A percentile compares a stretch with the other conserved stretches of the same genome.
Evolutionary conservation across 768 basidiomycete genomes (phyloP).

Genomic region (Trametes meyenii): DNA sequence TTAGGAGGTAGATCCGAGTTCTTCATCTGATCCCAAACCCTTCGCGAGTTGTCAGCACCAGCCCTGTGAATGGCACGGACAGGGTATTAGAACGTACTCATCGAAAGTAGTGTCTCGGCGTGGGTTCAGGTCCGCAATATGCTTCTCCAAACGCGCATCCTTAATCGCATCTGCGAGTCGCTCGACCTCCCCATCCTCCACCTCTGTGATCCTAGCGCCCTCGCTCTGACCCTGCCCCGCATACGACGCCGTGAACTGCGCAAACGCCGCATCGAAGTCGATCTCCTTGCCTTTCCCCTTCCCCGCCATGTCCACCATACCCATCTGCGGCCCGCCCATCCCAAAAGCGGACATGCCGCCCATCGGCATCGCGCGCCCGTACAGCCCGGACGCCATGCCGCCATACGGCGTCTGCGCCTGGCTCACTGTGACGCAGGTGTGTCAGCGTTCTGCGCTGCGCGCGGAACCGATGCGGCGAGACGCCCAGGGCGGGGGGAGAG

Average conservation of each 20-base stretch:
- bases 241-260: conserved; percentile 61
- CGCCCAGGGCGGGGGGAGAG: neutral
- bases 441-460: neutral
- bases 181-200: conserved; percentile 44
- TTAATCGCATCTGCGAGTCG: conserved; percentile 42
- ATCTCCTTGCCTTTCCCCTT: conserved; percentile 81
- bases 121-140: conserved; percentile 17
- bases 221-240: conserved; percentile 43
- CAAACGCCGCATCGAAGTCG: conserved; percentile 88
- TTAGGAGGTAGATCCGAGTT: conserved; percentile 59
- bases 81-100: conserved; percentile 43
- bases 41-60: conserved; percentile 31
- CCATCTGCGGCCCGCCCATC: conserved; percentile 26
- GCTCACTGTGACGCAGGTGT: conserved; percentile 7
- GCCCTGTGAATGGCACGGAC: neutral
- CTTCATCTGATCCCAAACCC: conserved; percentile 65
- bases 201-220: conserved; percentile 56
- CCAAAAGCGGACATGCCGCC: conserved; percentile 24
- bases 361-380: conserved; percentile 38
- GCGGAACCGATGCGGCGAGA: neutral
- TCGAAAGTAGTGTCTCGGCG: conserved; percentile 47
- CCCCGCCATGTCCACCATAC: conserved; percentile 46
- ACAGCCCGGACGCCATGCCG: conserved; percentile 30
- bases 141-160: conserved; percentile 26
- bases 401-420: conserved; percentile 24